Evolutionary conservation across 1,139 yeast genomes (phyloP), one percentile per base, ranked within the genome.

Genomic region (Candida labiduridarum): DNA sequence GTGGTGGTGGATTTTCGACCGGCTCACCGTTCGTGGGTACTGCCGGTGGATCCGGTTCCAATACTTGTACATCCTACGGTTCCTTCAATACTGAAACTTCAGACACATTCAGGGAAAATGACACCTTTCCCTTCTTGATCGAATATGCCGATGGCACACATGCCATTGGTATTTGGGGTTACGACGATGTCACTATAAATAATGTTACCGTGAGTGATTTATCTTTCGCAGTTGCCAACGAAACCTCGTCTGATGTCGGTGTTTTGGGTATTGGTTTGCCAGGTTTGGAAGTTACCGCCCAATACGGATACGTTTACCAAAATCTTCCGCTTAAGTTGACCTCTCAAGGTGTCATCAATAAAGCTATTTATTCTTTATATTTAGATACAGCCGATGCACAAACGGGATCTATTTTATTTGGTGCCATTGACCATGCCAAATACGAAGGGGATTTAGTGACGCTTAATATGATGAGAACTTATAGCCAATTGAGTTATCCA

Each of bases 91-190:
- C 77, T 15, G 69, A 55, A 2, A 53, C 56, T 6, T 72, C 78
- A 3, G 63, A 60, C 45, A 47, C 74, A 1, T 75, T 72, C 62
- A 56, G 60, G n/a, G 49, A 54, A 39, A 76, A 76, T 56, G 29
- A 49, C 44, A 60, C 76, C 2, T 75, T 75, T 2, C 64, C 68
- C 1, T 76, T 76, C 54, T 15, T 44, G 46, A 87, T 87, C 58
- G 53, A 68, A 30, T 89, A 89, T 59, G 92, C 85, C 31, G 96
- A 88, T 63, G 62, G 65, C 7, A 74, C 89, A 25, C 72, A 64
- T 59, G 90, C 92, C 2, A 54, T 60, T 7, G 96, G 96, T 42
- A 63, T 71, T 49, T 80, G 83, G 85, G 85, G 82, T 15, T 60
- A 65, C 44, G 87, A 80, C 56, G 63, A 61, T 45, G 72, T 81